phyloP scores from a whole-genome alignment of 495 filamentous ascomycete species.

The Penicillium turbatum region DNA sequence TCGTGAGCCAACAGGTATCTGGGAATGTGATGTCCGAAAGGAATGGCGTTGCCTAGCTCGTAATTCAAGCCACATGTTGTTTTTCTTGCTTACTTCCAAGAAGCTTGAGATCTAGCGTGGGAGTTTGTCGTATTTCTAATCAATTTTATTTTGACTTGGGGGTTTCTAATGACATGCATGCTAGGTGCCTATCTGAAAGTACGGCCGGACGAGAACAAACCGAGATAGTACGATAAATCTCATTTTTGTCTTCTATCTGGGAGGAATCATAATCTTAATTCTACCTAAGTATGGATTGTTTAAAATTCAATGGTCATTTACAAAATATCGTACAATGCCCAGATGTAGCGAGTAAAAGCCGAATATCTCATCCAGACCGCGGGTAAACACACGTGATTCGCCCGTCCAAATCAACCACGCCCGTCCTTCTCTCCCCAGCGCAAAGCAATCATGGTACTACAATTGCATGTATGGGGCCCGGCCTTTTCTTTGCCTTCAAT shows the following conservation, averaged over 20 bases:
- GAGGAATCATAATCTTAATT: no score
- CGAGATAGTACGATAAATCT: no score
- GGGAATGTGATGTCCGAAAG: neutral
- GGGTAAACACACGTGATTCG: slow-evolving; percentile 30
- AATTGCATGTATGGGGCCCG: slow-evolving; percentile 90
- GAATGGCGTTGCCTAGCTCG: neutral
- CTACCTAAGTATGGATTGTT: no score
- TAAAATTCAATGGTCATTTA: no score
- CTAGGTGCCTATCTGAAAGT: neutral
- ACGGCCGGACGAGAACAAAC: neutral
- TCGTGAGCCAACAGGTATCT: neutral
- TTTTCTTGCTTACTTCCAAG: neutral
- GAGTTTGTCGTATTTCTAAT: neutral
- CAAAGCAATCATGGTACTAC: slow-evolving; percentile 53
- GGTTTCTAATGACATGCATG: no score
- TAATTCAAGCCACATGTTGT: slow-evolving; percentile 3
- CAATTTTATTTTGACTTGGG: neutral
- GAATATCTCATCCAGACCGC: neutral
- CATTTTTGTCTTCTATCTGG: no score
- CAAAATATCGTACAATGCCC: no score
- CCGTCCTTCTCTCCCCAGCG: slow-evolving; percentile 15
- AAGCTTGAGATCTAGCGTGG: neutral
- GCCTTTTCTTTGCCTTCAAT: slow-evolving; percentile 84
- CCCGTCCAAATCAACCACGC: slow-evolving; percentile 15
- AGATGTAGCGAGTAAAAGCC: neutral